phyloP scores from a whole-genome alignment of 805 yeast species.

The Maudiozyma barnettii region DNA sequence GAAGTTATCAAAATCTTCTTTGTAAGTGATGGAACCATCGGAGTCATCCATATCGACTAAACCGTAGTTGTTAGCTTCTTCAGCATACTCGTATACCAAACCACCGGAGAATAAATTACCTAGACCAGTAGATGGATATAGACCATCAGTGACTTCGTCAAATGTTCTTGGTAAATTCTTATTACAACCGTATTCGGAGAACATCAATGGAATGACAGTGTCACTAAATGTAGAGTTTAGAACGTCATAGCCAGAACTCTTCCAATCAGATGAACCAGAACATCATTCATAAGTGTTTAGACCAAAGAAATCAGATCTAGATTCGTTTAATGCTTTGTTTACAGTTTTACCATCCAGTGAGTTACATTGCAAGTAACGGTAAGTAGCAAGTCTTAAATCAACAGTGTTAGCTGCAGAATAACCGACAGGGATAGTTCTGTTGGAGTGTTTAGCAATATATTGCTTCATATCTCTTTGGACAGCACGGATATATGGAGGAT shows the following conservation, averaged over 20 bases:
- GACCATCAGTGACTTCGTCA: slow-evolving; percentile 62
- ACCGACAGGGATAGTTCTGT: slow-evolving; percentile 86
- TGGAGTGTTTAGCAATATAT: slow-evolving; percentile 57
- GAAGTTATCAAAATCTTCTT: slow-evolving; percentile 45
- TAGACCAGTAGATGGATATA: slow-evolving; percentile 49
- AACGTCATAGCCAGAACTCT: slow-evolving; percentile 56
- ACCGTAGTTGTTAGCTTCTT: slow-evolving; percentile 73
- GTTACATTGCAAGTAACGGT: slow-evolving; percentile 77
- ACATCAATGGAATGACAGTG: slow-evolving; percentile 56
- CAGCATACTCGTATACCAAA: slow-evolving; percentile 81
- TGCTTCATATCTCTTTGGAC: slow-evolving; percentile 87
- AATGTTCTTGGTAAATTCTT: slow-evolving; percentile 69
- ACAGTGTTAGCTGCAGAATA: slow-evolving; percentile 87
- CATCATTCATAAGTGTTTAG: slow-evolving; percentile 88
- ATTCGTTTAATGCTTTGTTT: slow-evolving; percentile 41
- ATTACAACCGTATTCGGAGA: slow-evolving; percentile 83
- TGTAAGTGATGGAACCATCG: slow-evolving; percentile 34
- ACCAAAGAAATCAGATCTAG: slow-evolving; percentile 79
- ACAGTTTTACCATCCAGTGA: slow-evolving; percentile 37
- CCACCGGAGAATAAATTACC: slow-evolving; percentile 73
- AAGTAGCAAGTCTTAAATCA: slow-evolving; percentile 60
- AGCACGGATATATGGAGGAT: slow-evolving; percentile 80
- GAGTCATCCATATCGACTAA: slow-evolving; percentile 44
- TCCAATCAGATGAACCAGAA: slow-evolving; percentile 52
- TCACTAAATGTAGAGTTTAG: slow-evolving; percentile 49